Conservation (phyloP, 179 eudicot genomes). For the Corrigiola litoralis region DNA sequence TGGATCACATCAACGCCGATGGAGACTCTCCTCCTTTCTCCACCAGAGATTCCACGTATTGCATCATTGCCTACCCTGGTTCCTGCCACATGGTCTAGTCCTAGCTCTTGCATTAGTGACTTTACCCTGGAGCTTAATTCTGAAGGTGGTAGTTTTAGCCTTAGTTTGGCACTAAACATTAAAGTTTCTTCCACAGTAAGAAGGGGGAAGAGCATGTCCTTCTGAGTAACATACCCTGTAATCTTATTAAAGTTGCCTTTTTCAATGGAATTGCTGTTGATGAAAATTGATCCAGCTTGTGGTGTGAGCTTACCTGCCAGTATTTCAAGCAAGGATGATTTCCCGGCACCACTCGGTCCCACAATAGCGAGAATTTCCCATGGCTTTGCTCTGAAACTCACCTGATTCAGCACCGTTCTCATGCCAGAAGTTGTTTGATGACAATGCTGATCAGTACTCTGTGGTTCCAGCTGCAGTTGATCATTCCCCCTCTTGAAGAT, state of each 20-base stretch:
- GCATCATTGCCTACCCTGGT: constrained; percentile 64
- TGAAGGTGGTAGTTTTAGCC: constrained; percentile 43
- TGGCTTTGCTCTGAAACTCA: constrained; percentile 68
- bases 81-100: constrained; percentile 59
- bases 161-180: constrained; percentile 61
- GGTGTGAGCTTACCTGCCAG: constrained; percentile 78
- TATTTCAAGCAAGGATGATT: constrained; percentile 80
- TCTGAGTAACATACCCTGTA: constrained; percentile 93
- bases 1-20: constrained; percentile 91
- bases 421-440: constrained; percentile 15
- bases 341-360: constrained; percentile 98
- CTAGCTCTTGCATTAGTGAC: constrained; percentile 67
- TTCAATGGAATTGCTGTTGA: constrained; percentile 51
- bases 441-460: constrained; percentile 8
- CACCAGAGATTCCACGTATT: constrained; percentile 85
- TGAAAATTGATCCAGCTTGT: constrained; percentile 49
- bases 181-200: constrained; percentile 92
- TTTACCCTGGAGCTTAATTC: constrained; percentile 49
- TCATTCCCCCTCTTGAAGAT: constrained; percentile 20
- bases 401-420: constrained; percentile 54
- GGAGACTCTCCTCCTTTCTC: constrained; percentile 86
- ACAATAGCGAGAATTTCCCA: constrained; percentile 94
- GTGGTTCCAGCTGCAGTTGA: constrained; percentile 2
- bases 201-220: constrained; percentile 78
- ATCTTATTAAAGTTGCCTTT: constrained; percentile 56